These are phyloP conservation scores for Cercospora canescens DNA, from an alignment of 2,329 filamentous ascomycete species.

Conservation along the genomic window DNA sequence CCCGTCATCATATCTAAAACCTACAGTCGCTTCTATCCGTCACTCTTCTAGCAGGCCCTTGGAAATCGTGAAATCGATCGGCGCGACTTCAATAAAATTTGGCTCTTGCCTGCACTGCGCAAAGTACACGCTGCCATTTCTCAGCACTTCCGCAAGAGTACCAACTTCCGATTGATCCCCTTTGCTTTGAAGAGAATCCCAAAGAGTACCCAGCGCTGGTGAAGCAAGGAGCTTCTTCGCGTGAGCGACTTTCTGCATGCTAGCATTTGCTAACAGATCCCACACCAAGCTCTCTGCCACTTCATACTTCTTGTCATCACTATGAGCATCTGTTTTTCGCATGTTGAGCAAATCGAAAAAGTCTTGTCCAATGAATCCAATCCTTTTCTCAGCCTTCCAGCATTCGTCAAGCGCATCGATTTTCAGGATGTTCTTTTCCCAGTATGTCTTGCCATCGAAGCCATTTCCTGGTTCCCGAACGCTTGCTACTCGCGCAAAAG, in stretches of 20 bases:
- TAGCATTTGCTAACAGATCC: neutral
- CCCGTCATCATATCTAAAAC: too few relatives aligned
- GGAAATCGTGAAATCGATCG: neutral
- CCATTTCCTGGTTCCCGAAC: neutral
- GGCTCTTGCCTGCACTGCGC: neutral
- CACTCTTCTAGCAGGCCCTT: neutral
- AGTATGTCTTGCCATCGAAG: neutral
- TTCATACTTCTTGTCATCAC: neutral
- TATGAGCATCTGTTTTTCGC: neutral
- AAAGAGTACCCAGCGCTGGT: neutral
- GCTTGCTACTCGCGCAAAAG: neutral
- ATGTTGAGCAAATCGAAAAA: neutral
- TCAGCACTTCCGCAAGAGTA: neutral
- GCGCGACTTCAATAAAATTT: neutral
- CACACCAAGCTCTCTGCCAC: neutral
- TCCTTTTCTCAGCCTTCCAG: neutral
- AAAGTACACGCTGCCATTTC: neutral
- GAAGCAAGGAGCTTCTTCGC: neutral
- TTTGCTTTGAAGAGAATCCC: neutral
- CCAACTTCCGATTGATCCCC: neutral
- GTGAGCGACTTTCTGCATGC: neutral
- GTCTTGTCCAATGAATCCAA: neutral
- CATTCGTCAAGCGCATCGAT: neutral
- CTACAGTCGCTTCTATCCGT: too few relatives aligned
- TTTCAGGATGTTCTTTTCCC: neutral